Base-by-base conservation (phyloP, 352 stramenopile genomes). In the Pythium periplocum region DNA sequence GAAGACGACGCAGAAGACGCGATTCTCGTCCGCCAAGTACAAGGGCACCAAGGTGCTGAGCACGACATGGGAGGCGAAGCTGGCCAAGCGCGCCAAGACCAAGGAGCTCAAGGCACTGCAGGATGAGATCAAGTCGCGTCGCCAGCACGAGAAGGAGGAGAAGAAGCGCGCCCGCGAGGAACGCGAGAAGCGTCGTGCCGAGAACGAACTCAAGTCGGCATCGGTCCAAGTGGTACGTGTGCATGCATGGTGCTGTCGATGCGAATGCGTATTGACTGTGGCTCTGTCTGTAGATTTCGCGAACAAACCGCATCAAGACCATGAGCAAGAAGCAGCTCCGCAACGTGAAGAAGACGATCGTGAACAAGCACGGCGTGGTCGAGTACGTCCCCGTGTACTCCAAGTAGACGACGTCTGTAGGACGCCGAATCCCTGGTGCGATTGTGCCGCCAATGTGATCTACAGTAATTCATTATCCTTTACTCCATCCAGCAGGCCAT, bases 311-410 rank as follows among this genome's bases (percentile, higher is more conserved):
- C 42, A 68, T 96, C 64, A 96, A 96, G 81, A 86, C 76, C 17
- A 96, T 96, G 86, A 95, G 84, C 78, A 96, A 96, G 82, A 96
- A 96, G 69, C 86, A 96, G 66, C 65, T 96, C 62, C 85, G 85
- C 58, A 90, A 95, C 56, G 86, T 96, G 61, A 90, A 90, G 68
- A 96, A 96, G 80, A 94, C 86, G 31, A 88, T 92, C 48, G 79
- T 96, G 48, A 93, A 95, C 84, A 95, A 95, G 67, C 83, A 95
- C 54, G 86, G 86, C 47, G 82, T 94, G 53, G 83, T 96, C 60
- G 83, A 94, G 62, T 93, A 94, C 68, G 83, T 92, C 51, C 77
- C 79, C 0, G 66, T 91, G 9, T 96, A 96, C 74, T 80, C 74
- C 72, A 90, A 90, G 70, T 90, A 87, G 49, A 9, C 43, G 43